Evolutionary conservation across 495 filamentous ascomycete species (phyloP).

Genomic region (Parachaetomium inaequale): DNA sequence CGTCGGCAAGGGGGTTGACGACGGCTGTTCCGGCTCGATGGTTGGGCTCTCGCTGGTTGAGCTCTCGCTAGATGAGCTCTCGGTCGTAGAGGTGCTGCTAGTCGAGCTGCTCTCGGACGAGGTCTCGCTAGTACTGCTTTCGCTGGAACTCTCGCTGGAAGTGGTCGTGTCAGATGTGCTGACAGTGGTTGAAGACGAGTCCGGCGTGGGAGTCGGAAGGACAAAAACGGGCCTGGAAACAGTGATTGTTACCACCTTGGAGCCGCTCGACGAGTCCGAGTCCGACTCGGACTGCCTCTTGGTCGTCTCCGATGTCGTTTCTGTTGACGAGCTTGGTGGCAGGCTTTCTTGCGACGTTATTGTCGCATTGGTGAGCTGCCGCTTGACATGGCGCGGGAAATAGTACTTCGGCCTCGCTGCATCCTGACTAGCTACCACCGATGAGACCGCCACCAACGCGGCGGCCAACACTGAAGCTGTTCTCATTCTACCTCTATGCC

Average conservation of each 20-base stretch:
- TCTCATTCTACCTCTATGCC: slow-evolving; percentile 39
- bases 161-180: slow-evolving; percentile 3
- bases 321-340: slow-evolving; percentile 19
- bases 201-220: slow-evolving; percentile 4
- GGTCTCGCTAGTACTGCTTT: neutral
- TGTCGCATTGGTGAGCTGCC: slow-evolving; percentile 50
- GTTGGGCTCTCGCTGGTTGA: neutral
- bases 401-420: slow-evolving; percentile 53
- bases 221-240: slow-evolving; percentile 30
- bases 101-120: slow-evolving; percentile 3
- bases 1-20: neutral
- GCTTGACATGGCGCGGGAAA: slow-evolving; percentile 59
- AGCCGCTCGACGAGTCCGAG: neutral
- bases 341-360: slow-evolving; percentile 32
- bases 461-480: slow-evolving; percentile 49
- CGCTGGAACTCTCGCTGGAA: neutral
- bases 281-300: slow-evolving; percentile 29
- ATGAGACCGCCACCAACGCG: slow-evolving; percentile 50
- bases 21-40: neutral
- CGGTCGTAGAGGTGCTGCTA: neutral
- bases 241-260: slow-evolving; percentile 27
- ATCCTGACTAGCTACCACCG: slow-evolving; percentile 40
- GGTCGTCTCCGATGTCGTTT: no score
- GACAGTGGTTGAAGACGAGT: neutral
- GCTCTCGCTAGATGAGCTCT: neutral